Evolutionary conservation across 2,329 filamentous ascomycete species (phyloP).

Genomic region (Thyridium curvatum): DNA sequence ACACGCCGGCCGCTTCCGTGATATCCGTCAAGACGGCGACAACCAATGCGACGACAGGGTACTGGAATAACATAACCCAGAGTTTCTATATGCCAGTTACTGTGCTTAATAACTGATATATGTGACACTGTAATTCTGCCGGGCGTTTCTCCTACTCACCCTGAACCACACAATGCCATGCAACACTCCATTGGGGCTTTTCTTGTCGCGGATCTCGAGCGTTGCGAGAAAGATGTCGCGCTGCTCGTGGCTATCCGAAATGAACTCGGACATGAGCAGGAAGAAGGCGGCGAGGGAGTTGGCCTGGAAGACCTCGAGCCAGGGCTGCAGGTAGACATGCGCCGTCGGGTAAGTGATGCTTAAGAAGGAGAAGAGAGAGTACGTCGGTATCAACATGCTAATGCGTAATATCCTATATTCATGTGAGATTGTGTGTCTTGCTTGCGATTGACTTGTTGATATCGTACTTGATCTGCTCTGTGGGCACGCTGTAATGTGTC

Average conservation of each 20-base stretch:
- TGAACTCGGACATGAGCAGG: conserved; percentile 33
- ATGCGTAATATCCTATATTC: conserved; percentile 32
- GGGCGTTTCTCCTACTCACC: conserved; percentile 10
- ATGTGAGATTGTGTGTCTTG: background rate
- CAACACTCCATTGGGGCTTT: conserved; percentile 10
- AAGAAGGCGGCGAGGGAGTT: conserved; percentile 36
- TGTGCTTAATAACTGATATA: no score
- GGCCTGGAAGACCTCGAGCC: conserved; percentile 29
- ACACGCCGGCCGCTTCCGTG: conserved; percentile 19
- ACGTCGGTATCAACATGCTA: conserved; percentile 30
- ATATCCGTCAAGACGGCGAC: conserved; percentile 34
- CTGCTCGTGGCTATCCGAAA: conserved; percentile 24
- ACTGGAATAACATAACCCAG: conserved; percentile 32
- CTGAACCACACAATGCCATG: conserved; percentile 25
- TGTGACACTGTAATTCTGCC: background rate
- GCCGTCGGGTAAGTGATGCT: conserved; percentile 26
- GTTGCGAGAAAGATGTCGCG: conserved; percentile 28
- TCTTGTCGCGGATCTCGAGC: conserved; percentile 21
- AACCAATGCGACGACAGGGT: conserved; percentile 23
- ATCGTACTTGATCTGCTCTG: conserved; percentile 31
- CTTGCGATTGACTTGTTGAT: background rate
- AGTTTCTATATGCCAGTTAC: conserved; percentile 12
- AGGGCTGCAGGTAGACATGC: conserved; percentile 31
- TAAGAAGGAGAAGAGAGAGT: conserved; percentile 30
- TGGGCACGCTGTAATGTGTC: conserved; percentile 29